Evolutionary conservation across 164 flowering plant species (phyloP).

Genomic region (Nymphaea colorata): DNA sequence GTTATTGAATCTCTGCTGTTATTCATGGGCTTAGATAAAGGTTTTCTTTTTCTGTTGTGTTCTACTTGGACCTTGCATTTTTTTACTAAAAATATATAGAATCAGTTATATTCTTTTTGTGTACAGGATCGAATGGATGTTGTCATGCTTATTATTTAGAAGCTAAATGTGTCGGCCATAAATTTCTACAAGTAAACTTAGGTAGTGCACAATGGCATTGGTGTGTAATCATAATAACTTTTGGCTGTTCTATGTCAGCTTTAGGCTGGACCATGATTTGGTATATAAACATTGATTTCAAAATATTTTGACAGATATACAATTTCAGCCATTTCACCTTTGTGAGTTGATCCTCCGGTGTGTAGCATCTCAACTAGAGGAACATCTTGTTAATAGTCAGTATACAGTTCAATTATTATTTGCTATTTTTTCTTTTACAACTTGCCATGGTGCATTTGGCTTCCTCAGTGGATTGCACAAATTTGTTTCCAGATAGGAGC

Average conservation of each 20-base stretch:
- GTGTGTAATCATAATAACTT: neutral
- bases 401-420: neutral
- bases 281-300: no score
- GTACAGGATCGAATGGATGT: slow-evolving; percentile 67
- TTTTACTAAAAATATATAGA: no score
- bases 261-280: neutral
- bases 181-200: slow-evolving; percentile 51
- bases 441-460: neutral
- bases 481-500: slow-evolving; percentile 37
- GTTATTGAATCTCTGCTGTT: no score
- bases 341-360: slow-evolving; percentile 63
- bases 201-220: slow-evolving; percentile 25
- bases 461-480: neutral
- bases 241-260: neutral
- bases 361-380: neutral
- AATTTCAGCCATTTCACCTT: slow-evolving; percentile 66
- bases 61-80: no score
- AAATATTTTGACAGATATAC: slow-evolving; percentile 34
- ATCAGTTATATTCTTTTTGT: neutral
- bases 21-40: no score
- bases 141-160: slow-evolving; percentile 88
- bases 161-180: slow-evolving; percentile 52
- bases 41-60: neutral
- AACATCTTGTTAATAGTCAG: neutral
- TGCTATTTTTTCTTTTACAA: neutral